phyloP scores from a whole-genome alignment of 352 stramenopile species.

The Pythium graminicola region DNA sequence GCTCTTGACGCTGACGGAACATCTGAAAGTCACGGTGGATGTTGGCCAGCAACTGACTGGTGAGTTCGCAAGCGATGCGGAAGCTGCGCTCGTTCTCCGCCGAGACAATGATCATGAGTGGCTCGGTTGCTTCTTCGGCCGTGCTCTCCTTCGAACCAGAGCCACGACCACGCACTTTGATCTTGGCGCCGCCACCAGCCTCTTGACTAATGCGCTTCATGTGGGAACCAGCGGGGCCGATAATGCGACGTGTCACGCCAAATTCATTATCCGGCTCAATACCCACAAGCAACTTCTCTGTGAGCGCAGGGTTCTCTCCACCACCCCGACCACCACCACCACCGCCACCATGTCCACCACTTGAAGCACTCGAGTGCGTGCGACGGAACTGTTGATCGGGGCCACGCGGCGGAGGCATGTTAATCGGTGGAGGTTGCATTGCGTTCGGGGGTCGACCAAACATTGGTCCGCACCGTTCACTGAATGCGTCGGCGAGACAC shows the following conservation, averaged over 20 bases:
- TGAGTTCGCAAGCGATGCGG: constrained; percentile 63
- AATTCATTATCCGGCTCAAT: constrained; percentile 87
- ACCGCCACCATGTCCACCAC: constrained; percentile 1
- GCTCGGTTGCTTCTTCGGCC: constrained; percentile 64
- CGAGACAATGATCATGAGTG: constrained; percentile 78
- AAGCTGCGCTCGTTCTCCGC: constrained; percentile 84
- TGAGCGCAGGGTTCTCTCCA: constrained; percentile 24
- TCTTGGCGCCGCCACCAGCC: constrained; percentile 70
- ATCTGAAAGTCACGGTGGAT: constrained; percentile 78
- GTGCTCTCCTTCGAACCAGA: constrained; percentile 73
- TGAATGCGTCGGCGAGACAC: constrained; percentile 64
- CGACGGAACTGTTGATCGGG: constrained; percentile 5
- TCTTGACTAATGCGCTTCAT: constrained; percentile 87
- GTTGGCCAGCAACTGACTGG: constrained; percentile 50
- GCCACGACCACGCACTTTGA: constrained; percentile 75
- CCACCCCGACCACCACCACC: constrained; percentile 1
- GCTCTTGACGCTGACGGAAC: constrained; percentile 43
- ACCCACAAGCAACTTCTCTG: constrained; percentile 74
- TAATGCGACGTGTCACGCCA: constrained; percentile 76
- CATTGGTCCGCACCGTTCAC: constrained; percentile 46
- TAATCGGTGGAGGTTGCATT: constrained; percentile 24
- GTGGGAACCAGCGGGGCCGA: constrained; percentile 66
- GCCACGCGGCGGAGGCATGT: constrained; percentile 12
- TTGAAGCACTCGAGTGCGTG: constrained; percentile 7
- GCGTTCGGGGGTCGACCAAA: constrained; percentile 32